Evolutionary conservation across 2,329 filamentous ascomycete species (phyloP), one percentile per base, ranked within the genome.

Genomic region (Ophiostoma australiae): DNA sequence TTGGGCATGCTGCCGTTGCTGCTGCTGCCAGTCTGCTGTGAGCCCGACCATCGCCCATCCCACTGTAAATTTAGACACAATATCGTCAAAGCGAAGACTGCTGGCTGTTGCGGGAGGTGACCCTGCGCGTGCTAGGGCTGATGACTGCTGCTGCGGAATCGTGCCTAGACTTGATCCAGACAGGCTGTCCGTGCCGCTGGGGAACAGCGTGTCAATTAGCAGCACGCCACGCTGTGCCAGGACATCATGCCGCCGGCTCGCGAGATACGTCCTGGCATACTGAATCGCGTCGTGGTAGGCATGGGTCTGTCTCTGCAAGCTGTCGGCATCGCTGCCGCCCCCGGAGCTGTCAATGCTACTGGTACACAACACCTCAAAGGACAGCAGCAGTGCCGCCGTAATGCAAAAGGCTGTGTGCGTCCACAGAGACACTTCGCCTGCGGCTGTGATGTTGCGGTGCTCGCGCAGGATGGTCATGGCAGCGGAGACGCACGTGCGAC

Each of bases 401-500:
- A 77, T 76, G 69, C 75, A 76, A 37, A 76, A 77, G 1, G 76
- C 76, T 0, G 76, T 75, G 35, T 77, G 76, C 3, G 74, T 77
- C 76, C 76, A 77, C 39, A 77, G 72, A 0, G 76, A 75, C 17
- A 76, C 71, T 11, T 72, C 71, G 35, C 74, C 73, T 6, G 72
- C 70, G 3, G 72, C 72, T 15, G 72, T 72, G 10, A 74, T 72
- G 27, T 72, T 73, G 55, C 72, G 73, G 70, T 77, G 74, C 61
- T 77, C 75, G 0, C 75, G 73, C 70, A 81, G 52, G 23, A 80
- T 80, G 1, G 78, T 80, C 74, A 77, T 77, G 13, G 79, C 77
- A 10, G 79, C 79, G 0, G 78, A 77, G 33, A 79, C 76, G 69
- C 78, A 80, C 5, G 78, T 80, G 3, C 76, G 75, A 37, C 79